phyloP scores from a whole-genome alignment of 2,329 filamentous ascomycete species.

The Leptographium galeiforme region DNA sequence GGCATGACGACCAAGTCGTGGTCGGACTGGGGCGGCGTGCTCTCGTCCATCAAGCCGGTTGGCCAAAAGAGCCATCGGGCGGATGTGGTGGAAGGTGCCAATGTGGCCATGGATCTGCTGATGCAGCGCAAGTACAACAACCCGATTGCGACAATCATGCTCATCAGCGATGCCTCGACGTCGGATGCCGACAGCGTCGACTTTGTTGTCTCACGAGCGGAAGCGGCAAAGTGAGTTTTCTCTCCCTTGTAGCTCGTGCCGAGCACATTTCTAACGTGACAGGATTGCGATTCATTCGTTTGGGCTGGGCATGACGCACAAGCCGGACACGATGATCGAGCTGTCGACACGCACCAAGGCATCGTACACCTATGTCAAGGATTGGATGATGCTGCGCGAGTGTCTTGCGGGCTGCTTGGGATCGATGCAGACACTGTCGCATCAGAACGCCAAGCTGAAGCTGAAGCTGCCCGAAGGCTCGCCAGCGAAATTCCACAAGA shows the following conservation, averaged over 20 bases:
- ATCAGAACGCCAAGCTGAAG: slow-evolving; percentile 95
- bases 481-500: slow-evolving; percentile 96
- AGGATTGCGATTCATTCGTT: slow-evolving; percentile 94
- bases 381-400: slow-evolving; percentile 99
- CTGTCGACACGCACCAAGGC: slow-evolving; percentile 90
- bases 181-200: slow-evolving; percentile 92
- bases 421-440: slow-evolving; percentile 84
- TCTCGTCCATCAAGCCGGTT: slow-evolving; percentile 80
- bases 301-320: slow-evolving; percentile 89
- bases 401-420: slow-evolving; percentile 89
- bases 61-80: slow-evolving; percentile 94
- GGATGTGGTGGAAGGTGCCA: slow-evolving; percentile 93
- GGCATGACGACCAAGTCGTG: slow-evolving; percentile 95
- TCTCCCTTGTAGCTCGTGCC: background rate
- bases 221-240: slow-evolving; percentile 75
- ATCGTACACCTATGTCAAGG: slow-evolving; percentile 95
- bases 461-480: slow-evolving; percentile 89
- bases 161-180: slow-evolving; percentile 94
- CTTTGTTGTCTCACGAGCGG: slow-evolving; percentile 90
- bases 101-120: slow-evolving; percentile 93
- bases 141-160: slow-evolving; percentile 83
- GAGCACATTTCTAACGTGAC: slow-evolving; percentile 13
- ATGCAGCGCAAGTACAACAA: slow-evolving; percentile 98
- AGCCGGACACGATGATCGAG: slow-evolving; percentile 98
- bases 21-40: slow-evolving; percentile 77